Conservation (phyloP, 2,329 filamentous ascomycete genomes). For the Beauveria scarabaeidicola region DNA sequence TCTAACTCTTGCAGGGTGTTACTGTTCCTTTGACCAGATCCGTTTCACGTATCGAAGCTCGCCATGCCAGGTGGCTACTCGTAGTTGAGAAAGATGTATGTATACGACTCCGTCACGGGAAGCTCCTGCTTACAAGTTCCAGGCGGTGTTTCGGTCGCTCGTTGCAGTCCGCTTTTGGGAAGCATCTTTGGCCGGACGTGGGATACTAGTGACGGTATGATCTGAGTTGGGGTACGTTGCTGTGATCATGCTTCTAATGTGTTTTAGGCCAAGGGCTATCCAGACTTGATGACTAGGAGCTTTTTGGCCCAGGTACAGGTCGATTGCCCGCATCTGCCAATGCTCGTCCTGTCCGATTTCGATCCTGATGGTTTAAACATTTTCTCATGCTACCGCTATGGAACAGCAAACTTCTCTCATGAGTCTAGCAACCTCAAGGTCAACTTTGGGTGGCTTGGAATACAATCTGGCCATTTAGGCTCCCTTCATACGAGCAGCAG, state of each 20-base stretch:
- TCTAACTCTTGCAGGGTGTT: conserved; percentile 38
- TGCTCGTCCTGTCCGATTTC: conserved; percentile 61
- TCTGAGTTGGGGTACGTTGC: background rate
- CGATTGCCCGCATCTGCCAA: conserved; percentile 40
- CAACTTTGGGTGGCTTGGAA: conserved; percentile 56
- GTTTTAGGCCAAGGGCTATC: conserved; percentile 68
- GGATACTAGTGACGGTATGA: conserved; percentile 59
- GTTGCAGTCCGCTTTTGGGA: conserved; percentile 48
- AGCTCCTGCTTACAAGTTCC: conserved; percentile 12
- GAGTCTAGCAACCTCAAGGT: conserved; percentile 45
- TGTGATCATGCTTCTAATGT: background rate
- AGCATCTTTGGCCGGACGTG: conserved; percentile 38
- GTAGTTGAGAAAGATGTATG: conserved; percentile 71
- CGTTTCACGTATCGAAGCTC: conserved; percentile 42
- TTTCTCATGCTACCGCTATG: conserved; percentile 62
- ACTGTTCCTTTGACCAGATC: conserved; percentile 48
- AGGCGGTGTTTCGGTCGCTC: conserved; percentile 70
- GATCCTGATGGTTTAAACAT: conserved; percentile 73
- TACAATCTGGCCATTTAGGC: conserved; percentile 36
- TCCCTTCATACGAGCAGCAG: background rate
- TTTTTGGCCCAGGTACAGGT: conserved; percentile 50
- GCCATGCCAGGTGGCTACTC: conserved; percentile 52
- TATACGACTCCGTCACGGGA: too few species aligned
- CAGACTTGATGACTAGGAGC: conserved; percentile 61
- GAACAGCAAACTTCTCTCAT: conserved; percentile 54